These are phyloP conservation scores for Monosporascus sp. DNA, from an alignment of 2,329 filamentous ascomycete genomes.

Conservation along the genomic window DNA sequence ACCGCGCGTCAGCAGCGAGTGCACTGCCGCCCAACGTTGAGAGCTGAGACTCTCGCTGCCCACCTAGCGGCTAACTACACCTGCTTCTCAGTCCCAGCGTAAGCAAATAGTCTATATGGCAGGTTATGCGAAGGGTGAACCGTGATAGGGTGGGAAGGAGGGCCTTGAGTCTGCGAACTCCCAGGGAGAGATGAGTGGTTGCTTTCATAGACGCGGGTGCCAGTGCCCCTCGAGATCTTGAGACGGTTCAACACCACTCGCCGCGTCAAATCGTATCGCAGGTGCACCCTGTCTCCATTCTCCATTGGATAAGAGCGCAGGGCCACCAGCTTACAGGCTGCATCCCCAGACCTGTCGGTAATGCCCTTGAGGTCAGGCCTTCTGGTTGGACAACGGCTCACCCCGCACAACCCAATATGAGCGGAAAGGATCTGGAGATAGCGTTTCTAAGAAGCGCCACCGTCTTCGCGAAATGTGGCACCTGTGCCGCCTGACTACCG, in stretches of 20 bases:
- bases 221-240: constrained; percentile 11
- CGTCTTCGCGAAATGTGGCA: neutral
- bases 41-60: neutral
- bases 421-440: neutral
- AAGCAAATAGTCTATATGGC: neutral
- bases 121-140: neutral
- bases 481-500: neutral
- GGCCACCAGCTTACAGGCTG: constrained; percentile 20
- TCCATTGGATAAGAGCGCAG: constrained; percentile 26
- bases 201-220: constrained; percentile 25
- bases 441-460: neutral
- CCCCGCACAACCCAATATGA: constrained; percentile 3
- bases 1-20: neutral
- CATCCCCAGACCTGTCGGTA: constrained; percentile 20
- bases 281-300: constrained; percentile 20
- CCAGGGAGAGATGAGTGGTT: neutral
- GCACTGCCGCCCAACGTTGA: neutral
- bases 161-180: neutral
- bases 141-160: neutral
- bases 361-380: constrained; percentile 14
- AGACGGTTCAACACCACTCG: constrained; percentile 23
- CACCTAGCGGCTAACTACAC: neutral
- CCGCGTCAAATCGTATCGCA: constrained; percentile 32
- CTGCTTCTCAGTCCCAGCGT: neutral
- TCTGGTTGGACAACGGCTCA: constrained; percentile 15